Conservation (phyloP, 768 basidiomycete genomes). For the Suillus alpinus region DNA sequence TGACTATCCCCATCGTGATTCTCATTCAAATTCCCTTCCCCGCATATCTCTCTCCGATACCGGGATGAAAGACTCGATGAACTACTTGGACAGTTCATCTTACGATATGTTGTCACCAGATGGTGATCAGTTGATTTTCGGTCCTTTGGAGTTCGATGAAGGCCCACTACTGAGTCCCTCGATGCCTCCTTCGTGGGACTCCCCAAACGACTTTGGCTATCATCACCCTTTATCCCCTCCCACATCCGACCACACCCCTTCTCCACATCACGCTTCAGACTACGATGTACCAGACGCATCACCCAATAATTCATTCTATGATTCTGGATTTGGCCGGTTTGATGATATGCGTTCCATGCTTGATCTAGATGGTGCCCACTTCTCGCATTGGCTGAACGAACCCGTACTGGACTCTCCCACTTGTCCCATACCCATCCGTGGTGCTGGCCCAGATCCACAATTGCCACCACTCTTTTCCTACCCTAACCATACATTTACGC, state of each 20-base stretch:
- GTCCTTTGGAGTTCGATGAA: conserved; percentile 33
- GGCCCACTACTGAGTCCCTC: conserved; percentile 22
- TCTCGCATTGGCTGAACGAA: conserved; percentile 66
- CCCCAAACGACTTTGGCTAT: conserved; percentile 32
- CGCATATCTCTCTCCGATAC: conserved; percentile 14
- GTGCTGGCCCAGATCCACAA: conserved; percentile 39
- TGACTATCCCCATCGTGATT: conserved; percentile 35
- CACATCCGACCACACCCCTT: conserved; percentile 37
- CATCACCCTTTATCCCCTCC: conserved; percentile 40
- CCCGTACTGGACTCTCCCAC: conserved; percentile 46
- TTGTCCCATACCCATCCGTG: conserved; percentile 64
- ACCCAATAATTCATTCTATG: conserved; percentile 35
- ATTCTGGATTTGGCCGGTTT: conserved; percentile 28
- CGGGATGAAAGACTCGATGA: conserved; percentile 30
- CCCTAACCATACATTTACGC: conserved; percentile 45
- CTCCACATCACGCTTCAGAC: conserved; percentile 38
- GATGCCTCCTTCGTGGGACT: conserved; percentile 22
- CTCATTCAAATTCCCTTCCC: conserved; percentile 21
- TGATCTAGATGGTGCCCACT: conserved; percentile 41
- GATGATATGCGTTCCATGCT: conserved; percentile 32
- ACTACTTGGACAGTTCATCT: conserved; percentile 42
- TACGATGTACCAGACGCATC: conserved; percentile 42
- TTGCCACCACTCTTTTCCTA: conserved; percentile 49
- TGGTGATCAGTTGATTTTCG: conserved; percentile 33
- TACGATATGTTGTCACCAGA: conserved; percentile 37